phyloP scores from a whole-genome alignment of 2,329 filamentous ascomycete species.

The Colletotrichum sp. region DNA sequence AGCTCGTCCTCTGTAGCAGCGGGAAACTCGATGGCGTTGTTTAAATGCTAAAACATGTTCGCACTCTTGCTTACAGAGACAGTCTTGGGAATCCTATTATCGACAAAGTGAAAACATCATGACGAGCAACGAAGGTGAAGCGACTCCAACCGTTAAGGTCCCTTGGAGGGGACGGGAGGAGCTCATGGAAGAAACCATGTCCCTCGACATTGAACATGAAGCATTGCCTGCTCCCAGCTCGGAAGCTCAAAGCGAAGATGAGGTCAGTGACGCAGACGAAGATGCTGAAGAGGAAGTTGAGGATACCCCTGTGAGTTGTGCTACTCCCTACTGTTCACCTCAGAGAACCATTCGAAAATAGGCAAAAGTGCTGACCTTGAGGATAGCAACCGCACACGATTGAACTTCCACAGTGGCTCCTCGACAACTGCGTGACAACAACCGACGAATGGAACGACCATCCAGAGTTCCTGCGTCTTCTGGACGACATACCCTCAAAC shows the following conservation, averaged over 20 bases:
- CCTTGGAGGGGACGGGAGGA: neutral
- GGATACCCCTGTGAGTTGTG: neutral
- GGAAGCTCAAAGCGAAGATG: neutral
- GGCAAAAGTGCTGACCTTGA: neutral
- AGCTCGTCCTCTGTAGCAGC: neutral
- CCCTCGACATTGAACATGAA: neutral
- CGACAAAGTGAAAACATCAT: neutral
- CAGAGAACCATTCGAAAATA: neutral
- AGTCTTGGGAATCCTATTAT: neutral
- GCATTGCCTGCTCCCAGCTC: accelerated
- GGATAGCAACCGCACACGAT: neutral
- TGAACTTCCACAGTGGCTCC: neutral
- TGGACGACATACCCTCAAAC: neutral
- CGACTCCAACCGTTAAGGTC: neutral
- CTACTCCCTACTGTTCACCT: neutral
- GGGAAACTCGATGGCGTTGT: neutral
- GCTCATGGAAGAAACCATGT: neutral
- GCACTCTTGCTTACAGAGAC: neutral
- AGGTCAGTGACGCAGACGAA: neutral
- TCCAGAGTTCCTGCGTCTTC: neutral
- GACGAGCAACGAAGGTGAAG: neutral
- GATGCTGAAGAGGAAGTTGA: neutral
- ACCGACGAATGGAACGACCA: neutral
- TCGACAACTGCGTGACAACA: neutral
- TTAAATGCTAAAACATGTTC: neutral